A percentile compares a stretch with the other conserved stretches of the same genome.
These are phyloP conservation scores for Adansonia digitata DNA, from an alignment of 345 rosid genomes.

Conservation along the genomic window DNA sequence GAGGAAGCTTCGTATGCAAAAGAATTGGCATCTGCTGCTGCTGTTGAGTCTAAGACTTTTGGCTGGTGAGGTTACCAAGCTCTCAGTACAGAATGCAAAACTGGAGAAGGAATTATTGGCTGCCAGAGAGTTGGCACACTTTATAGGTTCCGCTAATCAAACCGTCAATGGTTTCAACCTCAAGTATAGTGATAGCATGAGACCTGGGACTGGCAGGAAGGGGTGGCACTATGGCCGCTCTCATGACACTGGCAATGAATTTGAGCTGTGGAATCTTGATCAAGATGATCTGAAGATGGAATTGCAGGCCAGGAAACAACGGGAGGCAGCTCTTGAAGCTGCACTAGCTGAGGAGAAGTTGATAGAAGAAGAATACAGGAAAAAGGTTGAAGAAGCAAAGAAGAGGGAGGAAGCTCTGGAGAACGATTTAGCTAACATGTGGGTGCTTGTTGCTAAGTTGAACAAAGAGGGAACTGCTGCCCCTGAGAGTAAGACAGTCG, in stretches of 20 bases:
- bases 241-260: slow-evolving; percentile 58
- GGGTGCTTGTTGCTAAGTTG: slow-evolving; percentile 98
- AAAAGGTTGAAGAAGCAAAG: slow-evolving; percentile 81
- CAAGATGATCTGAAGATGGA: slow-evolving; percentile 78
- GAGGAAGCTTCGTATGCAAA: slow-evolving; percentile 97
- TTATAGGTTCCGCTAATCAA: slow-evolving; percentile 44
- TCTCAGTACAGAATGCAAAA: slow-evolving; percentile 74
- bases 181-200: slow-evolving; percentile 54
- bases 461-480: slow-evolving; percentile 66
- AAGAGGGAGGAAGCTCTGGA: slow-evolving; percentile 86
- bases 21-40: slow-evolving; percentile 98
- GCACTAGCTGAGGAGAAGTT: slow-evolving; percentile 78
- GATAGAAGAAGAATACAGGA: slow-evolving; percentile 76
- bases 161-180: slow-evolving; percentile 58
- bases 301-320: slow-evolving; percentile 80
- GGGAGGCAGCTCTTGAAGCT: slow-evolving; percentile 81
- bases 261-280: slow-evolving; percentile 75
- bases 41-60: slow-evolving; percentile 93
- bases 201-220: slow-evolving; percentile 65
- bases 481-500: slow-evolving; percentile 42
- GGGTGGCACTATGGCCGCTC: slow-evolving; percentile 65
- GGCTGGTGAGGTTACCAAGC: slow-evolving; percentile 87
- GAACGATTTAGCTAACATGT: slow-evolving; percentile 96
- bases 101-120: slow-evolving; percentile 71
- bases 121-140: slow-evolving; percentile 61